Evolutionary conservation across 306 rosid species (phyloP).

Genomic region (Vachellia pachyceras): DNA sequence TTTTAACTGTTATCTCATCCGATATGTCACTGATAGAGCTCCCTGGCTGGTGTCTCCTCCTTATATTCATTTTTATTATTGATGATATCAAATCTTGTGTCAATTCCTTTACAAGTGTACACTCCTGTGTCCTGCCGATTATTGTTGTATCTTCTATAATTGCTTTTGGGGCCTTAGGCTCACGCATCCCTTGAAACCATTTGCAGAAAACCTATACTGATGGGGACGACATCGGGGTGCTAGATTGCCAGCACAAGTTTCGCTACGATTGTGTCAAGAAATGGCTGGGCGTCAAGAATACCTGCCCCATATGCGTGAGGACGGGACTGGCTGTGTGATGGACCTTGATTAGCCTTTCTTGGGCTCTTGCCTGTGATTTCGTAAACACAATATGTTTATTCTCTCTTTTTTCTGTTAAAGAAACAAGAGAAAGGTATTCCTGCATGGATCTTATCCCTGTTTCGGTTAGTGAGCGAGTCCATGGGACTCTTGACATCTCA

Average conservation of each 20-base stretch:
- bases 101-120: background rate
- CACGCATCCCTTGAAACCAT: background rate
- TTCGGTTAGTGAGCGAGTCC: background rate
- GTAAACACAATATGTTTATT: background rate
- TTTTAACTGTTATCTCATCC: background rate
- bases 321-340: constrained; percentile 8
- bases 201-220: constrained; percentile 46
- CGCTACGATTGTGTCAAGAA: constrained; percentile 34
- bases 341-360: background rate
- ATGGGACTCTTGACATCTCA: too few relatives aligned
- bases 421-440: too few relatives aligned
- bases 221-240: constrained; percentile 43
- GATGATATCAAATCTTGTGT: background rate
- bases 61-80: background rate
- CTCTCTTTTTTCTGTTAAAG: background rate
- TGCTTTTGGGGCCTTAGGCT: background rate
- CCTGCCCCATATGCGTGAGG: constrained; percentile 48
- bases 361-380: background rate
- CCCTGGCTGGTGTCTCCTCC: background rate
- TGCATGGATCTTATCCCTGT: background rate
- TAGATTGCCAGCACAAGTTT: constrained; percentile 45
- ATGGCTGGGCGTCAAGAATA: constrained; percentile 44
- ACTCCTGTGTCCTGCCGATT: background rate
- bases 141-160: background rate
- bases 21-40: too few relatives aligned